These are phyloP conservation scores for Mycena pura DNA, from an alignment of 768 basidiomycete genomes.

Conservation along the genomic window DNA sequence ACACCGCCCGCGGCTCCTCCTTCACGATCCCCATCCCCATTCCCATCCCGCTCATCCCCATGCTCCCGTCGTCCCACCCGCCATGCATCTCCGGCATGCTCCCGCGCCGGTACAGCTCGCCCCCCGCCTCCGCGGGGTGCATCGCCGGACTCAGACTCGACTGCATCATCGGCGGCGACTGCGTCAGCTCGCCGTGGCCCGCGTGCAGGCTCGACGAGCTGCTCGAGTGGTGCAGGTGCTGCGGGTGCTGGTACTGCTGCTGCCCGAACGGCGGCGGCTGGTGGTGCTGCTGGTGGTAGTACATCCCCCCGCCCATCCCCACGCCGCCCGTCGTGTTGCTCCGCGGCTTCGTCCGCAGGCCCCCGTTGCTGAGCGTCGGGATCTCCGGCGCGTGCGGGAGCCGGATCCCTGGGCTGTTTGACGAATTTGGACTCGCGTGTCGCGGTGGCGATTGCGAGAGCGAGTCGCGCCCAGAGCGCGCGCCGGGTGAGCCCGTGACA, in stretches of 20 bases:
- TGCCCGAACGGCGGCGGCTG: too few species aligned
- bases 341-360: slow-evolving; percentile 24
- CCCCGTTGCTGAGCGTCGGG: slow-evolving; percentile 45
- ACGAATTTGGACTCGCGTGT: slow-evolving; percentile 14
- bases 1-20: slow-evolving; percentile 24
- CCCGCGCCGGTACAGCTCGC: slow-evolving; percentile 15
- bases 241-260: not conserved
- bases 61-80: not conserved
- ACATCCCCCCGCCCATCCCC: not conserved
- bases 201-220: not conserved
- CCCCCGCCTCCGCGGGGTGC: not conserved
- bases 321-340: slow-evolving; percentile 25
- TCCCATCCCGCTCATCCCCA: not conserved
- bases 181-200: not conserved
- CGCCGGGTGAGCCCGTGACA: slow-evolving; percentile 51
- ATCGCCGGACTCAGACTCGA: not conserved
- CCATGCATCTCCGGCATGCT: slow-evolving; percentile 10
- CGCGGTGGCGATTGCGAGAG: slow-evolving; percentile 12
- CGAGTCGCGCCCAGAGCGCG: slow-evolving; percentile 25
- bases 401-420: slow-evolving; percentile 71
- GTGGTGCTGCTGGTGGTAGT: not conserved
- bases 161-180: not conserved
- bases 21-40: slow-evolving; percentile 14
- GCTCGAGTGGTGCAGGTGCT: slow-evolving; percentile 1
- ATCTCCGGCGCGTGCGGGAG: slow-evolving; percentile 79